These are phyloP conservation scores for Lachancea sp. DNA, from an alignment of 805 yeast genomes.

Conservation along the genomic window DNA sequence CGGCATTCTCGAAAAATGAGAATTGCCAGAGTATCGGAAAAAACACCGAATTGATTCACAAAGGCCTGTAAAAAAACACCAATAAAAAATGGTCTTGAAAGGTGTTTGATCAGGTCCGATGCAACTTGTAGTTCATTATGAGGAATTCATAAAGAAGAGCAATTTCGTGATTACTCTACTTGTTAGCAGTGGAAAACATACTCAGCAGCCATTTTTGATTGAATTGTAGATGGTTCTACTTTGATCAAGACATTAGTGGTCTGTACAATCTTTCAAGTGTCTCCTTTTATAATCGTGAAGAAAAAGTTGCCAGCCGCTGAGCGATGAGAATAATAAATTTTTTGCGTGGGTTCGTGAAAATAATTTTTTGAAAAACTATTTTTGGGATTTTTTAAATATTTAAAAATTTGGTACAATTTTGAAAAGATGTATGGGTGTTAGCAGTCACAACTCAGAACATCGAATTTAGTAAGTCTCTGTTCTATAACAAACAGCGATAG, in stretches of 20 bases:
- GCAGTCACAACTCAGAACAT: background rate
- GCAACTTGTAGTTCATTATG: constrained; percentile 17
- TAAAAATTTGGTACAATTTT: too few species aligned
- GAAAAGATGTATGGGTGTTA: too few species aligned
- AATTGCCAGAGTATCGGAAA: background rate
- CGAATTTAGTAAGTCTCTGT: too few species aligned
- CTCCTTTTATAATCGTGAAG: constrained; percentile 1
- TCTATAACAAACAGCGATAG: too few species aligned
- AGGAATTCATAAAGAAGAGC: too few species aligned
- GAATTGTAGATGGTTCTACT: background rate
- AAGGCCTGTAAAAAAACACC: background rate
- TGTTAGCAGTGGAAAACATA: constrained; percentile 21
- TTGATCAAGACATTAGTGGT: background rate
- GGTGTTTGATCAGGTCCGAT: constrained; percentile 12
- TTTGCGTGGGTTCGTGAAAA: background rate
- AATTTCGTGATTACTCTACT: too few species aligned
- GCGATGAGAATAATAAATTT: background rate
- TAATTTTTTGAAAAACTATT: too few species aligned
- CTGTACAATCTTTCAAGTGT: background rate
- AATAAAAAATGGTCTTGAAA: too few species aligned
- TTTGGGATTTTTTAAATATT: too few species aligned
- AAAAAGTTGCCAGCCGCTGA: background rate
- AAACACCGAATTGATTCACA: background rate
- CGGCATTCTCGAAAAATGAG: background rate
- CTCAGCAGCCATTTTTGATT: constrained; percentile 34